These are phyloP conservation scores for Phytophthora nicotianae DNA, from an alignment of 352 stramenopile genomes.

Conservation along the genomic window DNA sequence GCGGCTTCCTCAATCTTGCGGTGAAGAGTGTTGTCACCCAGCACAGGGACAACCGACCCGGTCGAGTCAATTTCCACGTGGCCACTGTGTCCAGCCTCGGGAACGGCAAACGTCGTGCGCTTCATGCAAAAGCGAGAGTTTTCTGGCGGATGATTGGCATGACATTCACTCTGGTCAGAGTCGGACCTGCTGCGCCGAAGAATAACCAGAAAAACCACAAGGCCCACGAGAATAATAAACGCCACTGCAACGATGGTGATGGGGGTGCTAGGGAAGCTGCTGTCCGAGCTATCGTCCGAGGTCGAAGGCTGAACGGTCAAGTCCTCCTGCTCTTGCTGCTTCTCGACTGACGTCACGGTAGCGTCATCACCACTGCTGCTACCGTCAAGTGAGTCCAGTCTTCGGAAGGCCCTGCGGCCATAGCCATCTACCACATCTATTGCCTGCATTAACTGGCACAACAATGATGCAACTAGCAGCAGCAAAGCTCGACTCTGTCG, in stretches of 20 bases:
- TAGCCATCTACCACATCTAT: conserved; percentile 2
- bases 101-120: conserved; percentile 31
- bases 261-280: conserved; percentile 16
- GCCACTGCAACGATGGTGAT: conserved; percentile 29
- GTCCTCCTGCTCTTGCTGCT: conserved; percentile 17
- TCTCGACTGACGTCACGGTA: conserved; percentile 9
- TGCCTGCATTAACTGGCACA: conserved; percentile 9
- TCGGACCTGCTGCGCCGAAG: conserved; percentile 14
- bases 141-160: conserved; percentile 12
- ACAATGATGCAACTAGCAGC: conserved; percentile 12
- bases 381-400: conserved; percentile 4
- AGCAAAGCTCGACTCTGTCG: conserved; percentile 11
- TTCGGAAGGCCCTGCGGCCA: neutral
- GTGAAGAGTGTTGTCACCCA: conserved; percentile 18
- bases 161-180: conserved; percentile 6
- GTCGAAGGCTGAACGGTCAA: conserved; percentile 9
- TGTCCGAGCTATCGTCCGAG: conserved; percentile 8
- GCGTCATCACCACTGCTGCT: neutral
- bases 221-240: conserved; percentile 12
- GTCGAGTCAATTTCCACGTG: conserved; percentile 28
- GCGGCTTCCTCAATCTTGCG: conserved; percentile 13
- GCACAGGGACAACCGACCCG: conserved; percentile 28
- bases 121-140: conserved; percentile 30
- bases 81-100: conserved; percentile 4
- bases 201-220: conserved; percentile 26